Percentiles rank a stretch among this genome's conserved stretches.
phyloP scores from a whole-genome alignment of 2,329 filamentous ascomycete genomes.

The Calonectria pseudoreteaudii region DNA sequence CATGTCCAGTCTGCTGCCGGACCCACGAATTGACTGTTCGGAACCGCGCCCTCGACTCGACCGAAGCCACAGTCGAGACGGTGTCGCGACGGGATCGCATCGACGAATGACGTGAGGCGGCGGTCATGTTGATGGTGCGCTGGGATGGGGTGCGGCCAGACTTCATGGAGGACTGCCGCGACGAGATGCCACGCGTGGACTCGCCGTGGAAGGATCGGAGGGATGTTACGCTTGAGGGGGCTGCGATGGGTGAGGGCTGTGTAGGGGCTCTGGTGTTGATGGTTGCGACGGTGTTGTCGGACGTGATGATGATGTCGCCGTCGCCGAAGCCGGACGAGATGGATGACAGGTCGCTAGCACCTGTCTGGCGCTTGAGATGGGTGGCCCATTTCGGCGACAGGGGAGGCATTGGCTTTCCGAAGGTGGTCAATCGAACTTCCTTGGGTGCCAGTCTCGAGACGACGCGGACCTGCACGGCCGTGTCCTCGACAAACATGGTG shows the following conservation, averaged over 20 bases:
- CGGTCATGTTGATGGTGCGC: background rate
- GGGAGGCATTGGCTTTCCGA: slow-evolving; percentile 33
- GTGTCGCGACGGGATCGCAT: slow-evolving; percentile 56
- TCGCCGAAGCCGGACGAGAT: slow-evolving; percentile 75
- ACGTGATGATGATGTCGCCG: slow-evolving; percentile 65
- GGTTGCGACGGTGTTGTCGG: slow-evolving; percentile 39
- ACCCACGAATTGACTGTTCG: slow-evolving; percentile 73
- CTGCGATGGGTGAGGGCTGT: slow-evolving; percentile 25
- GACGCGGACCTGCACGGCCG: slow-evolving; percentile 36
- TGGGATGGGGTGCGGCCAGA: slow-evolving; percentile 10
- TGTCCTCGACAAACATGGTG: slow-evolving; percentile 39
- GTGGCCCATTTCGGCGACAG: slow-evolving; percentile 18
- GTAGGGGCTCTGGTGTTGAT: slow-evolving; percentile 26
- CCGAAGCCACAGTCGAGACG: slow-evolving; percentile 63
- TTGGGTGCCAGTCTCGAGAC: slow-evolving; percentile 34
- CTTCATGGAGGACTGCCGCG: slow-evolving; percentile 12
- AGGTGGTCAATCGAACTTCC: slow-evolving; percentile 20
- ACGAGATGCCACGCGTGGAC: slow-evolving; percentile 45
- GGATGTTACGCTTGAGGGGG: slow-evolving; percentile 28
- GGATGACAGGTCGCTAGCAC: slow-evolving; percentile 66
- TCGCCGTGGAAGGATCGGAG: slow-evolving; percentile 29
- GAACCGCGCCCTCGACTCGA: slow-evolving; percentile 67
- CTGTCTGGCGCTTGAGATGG: slow-evolving; percentile 44
- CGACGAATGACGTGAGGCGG: background rate
- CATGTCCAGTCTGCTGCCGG: slow-evolving; percentile 69